Evolutionary conservation across 305 asterid species (phyloP).

Genomic region (Fraxinus sp.): DNA sequence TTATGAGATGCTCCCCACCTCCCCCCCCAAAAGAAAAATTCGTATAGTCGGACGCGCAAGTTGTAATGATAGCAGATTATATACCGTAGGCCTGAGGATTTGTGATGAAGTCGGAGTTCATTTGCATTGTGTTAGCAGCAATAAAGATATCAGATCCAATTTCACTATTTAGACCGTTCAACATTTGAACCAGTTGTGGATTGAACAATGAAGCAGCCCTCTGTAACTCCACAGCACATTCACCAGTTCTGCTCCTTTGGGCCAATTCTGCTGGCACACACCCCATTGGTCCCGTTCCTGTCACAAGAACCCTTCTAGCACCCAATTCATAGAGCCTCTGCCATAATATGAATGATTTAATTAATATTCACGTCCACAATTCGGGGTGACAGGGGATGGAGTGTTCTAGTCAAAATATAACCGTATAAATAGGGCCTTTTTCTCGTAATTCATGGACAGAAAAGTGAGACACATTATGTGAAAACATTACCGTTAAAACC

Average conservation of each 20-base stretch:
- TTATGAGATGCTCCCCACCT: background rate
- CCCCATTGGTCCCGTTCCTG: conserved; percentile 81
- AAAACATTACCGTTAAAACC: conserved; percentile 40
- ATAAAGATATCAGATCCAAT: conserved; percentile 50
- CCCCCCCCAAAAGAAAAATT: background rate
- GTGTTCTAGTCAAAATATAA: background rate
- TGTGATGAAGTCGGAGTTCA: conserved; percentile 54
- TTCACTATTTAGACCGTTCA: conserved; percentile 47
- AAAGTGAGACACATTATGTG: background rate
- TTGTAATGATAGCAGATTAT: background rate
- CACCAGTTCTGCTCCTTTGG: conserved; percentile 52
- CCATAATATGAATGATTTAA: background rate
- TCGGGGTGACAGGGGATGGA: background rate
- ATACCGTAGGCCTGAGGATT: conserved; percentile 64
- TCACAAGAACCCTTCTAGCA: conserved; percentile 61
- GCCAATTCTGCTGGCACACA: conserved; percentile 86
- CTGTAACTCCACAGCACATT: conserved; percentile 55
- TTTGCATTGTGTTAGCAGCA: conserved; percentile 53
- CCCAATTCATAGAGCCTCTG: conserved; percentile 65
- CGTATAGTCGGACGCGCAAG: background rate
- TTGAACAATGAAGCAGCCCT: conserved; percentile 61
- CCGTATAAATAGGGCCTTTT: background rate
- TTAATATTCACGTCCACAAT: background rate
- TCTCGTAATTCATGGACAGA: background rate
- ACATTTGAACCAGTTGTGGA: conserved; percentile 55